Evolutionary conservation across 164 flowering plant species (phyloP), one percentile per base, ranked within the genome.

Genomic region (Liriodendron chinense): DNA sequence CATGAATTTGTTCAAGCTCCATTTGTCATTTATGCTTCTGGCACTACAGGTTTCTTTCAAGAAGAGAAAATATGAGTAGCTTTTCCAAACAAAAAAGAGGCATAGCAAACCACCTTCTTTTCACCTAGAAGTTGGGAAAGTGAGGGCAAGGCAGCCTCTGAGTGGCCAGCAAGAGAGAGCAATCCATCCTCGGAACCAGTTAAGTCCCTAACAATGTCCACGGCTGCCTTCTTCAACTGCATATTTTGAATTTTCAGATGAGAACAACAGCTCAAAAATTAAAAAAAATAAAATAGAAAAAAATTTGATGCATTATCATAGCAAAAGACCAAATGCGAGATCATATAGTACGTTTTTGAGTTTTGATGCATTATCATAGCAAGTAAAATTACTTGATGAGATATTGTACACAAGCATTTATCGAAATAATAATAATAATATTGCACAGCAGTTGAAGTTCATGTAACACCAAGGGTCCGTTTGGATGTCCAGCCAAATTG

Each of bases 111-210:
- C 63, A 90, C 94, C 94, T 90, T 89, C 14, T 82, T 79, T 69
- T 88, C 95, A 67, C 81, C 86, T 59, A 94, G 71, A 64, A 96
- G 94, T 26, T 72, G 84, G 75, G 88, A 82, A 57, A 96, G 75
- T 1, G 96, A 77, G 1, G 92, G 91, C 28, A 92, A 77, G 26
- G 83, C 73, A 69, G 78, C 75, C 5, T 83, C 80, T 1, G 92
- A 79, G 69, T 88, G 81, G 14, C 69, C 77, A 57, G 87, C 83
- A 73, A 96, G 90, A 73, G 92, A 82, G 48, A 62, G 78, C 79
- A 92, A 65, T 14, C 93, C 98, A 77, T 96, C 96, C 65, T 92
- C 93, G 3, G 97, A 87, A 47, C 97, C 99, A 13, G 99, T 92
- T 77, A 91, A 82, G 69, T 86, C 98, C 57, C 87, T 83, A 74